Base-by-base conservation (phyloP, 257 asterid genomes). In the Solanum paucissectum region DNA sequence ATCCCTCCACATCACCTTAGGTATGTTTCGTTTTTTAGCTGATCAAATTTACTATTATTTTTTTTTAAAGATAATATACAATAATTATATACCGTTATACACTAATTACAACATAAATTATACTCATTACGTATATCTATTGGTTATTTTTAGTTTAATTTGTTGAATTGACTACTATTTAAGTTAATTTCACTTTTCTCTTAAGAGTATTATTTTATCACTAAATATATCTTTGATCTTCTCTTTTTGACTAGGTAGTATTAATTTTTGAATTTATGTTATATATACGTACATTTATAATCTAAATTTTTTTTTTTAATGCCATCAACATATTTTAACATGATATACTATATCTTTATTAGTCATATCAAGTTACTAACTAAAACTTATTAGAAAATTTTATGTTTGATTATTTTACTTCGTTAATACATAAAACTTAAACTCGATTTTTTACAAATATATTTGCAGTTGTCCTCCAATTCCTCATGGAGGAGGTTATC, bases 1-100 rank as follows among this genome's bases (percentile, higher is more conserved):
- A 85, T 95, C 42, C 93, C 95, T 74, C 98, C 92, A 36, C 92
- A n/a, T 60, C 95, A 93, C 88, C 86, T 93, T 36, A 94, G 98
- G 91, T 96, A 90, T 66, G 92, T 89, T 12, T 27, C 18, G 1
- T 10, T 12, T 75, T 73, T 40, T 25, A 5, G 49, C 3, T 16
- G 25, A 8, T 33, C 14, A 1, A 1, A 71, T 71, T 34, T 20
- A 34, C 0, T 9, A 9, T 5, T 73, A 34, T 20, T 9, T 73
- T 34, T 8, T 73, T 44, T 14, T 20, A 4, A 2, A 9, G 0
- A 34, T 0, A 2, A 36, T 71, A 33, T 3, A 9, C 1, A 7
- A 71, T 33, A 4, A 16, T 71, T 71, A 16, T 71, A 71, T 32
- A 16, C 0, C 0, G 1, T 29, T 7, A 69, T 69, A 14, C 12